Percentiles rank a stretch among this genome's conserved stretches.
phyloP scores from a whole-genome alignment of 2,329 filamentous ascomycete genomes.

The Reticulascus tulasneorum region DNA sequence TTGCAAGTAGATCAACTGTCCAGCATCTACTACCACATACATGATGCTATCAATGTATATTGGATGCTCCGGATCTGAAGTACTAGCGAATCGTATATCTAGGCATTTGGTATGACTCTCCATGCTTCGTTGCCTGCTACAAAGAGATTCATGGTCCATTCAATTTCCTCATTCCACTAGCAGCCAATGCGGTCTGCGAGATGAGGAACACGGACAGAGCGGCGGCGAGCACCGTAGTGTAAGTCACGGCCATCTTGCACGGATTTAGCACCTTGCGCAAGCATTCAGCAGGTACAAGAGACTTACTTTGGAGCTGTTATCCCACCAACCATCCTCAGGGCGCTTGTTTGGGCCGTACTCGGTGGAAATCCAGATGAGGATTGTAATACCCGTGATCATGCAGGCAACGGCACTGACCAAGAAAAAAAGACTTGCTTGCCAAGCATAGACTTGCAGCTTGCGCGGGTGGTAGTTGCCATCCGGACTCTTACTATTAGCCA shows the following conservation, averaged over 20 bases:
- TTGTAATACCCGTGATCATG: slow-evolving; percentile 15
- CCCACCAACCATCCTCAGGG: slow-evolving; percentile 13
- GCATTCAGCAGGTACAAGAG: background rate
- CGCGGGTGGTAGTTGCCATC: slow-evolving; percentile 7
- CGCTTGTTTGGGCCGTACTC: slow-evolving; percentile 14
- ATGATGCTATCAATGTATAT: too few species aligned
- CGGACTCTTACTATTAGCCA: slow-evolving; percentile 3
- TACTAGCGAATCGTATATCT: too few species aligned
- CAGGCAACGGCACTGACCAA: slow-evolving; percentile 15
- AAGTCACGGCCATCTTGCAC: slow-evolving; percentile 10
- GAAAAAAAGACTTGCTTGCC: slow-evolving; percentile 17
- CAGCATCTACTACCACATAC: too few species aligned
- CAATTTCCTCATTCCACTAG: background rate
- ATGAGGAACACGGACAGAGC: slow-evolving; percentile 1
- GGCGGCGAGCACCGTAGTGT: slow-evolving; percentile 5
- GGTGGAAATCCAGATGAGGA: slow-evolving; percentile 18
- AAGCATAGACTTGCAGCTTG: slow-evolving; percentile 16
- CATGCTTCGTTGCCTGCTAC: too few species aligned
- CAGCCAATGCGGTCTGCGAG: slow-evolving; percentile 3
- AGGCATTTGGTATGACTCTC: too few species aligned
- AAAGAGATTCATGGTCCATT: too few species aligned
- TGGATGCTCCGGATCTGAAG: too few species aligned
- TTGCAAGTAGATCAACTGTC: too few species aligned
- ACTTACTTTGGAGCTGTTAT: slow-evolving; percentile 10
- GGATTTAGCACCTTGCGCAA: background rate